Evolutionary conservation across 1,284 basidiomycete genomes (phyloP).

Genomic region (Caloboletus firmus): DNA sequence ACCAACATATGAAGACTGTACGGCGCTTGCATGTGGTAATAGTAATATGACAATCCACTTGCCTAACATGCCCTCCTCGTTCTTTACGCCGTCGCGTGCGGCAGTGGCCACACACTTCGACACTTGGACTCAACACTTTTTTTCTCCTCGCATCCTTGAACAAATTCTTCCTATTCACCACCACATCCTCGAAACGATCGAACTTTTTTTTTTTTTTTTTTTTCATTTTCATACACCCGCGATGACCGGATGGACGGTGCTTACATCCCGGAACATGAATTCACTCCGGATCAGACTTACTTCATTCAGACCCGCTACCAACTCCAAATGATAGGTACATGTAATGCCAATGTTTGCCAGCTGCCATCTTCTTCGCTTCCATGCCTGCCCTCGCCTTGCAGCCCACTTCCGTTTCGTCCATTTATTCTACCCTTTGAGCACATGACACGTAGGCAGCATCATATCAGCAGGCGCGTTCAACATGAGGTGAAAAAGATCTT

Average conservation of each 20-base stretch:
- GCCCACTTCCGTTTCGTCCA: conserved; percentile 26
- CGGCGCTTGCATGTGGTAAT: conserved; percentile 22
- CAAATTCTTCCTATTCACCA: conserved; percentile 22
- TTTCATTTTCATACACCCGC: conserved; percentile 37
- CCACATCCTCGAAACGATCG: conserved; percentile 14
- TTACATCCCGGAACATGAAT: conserved; percentile 34
- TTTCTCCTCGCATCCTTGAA: conserved; percentile 10
- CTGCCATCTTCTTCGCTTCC: conserved; percentile 27
- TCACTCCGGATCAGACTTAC: conserved; percentile 11
- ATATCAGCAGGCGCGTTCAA: conserved; percentile 32
- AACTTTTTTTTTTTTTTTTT: no score
- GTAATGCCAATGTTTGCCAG: conserved; percentile 15
- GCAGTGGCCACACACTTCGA: conserved; percentile 1
- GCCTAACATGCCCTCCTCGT: conserved; percentile 16
- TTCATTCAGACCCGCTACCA: conserved; percentile 14
- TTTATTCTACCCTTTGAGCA: conserved; percentile 26
- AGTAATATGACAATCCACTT: conserved; percentile 3
- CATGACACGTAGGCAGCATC: conserved; percentile 28
- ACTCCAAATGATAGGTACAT: conserved; percentile 7
- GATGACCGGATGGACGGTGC: conserved; percentile 27
- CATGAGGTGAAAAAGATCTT: conserved; percentile 36
- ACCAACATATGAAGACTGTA: conserved; percentile 7
- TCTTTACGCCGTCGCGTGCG: conserved; percentile 3
- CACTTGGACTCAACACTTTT: conserved; percentile 5
- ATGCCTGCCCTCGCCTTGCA: conserved; percentile 22